phyloP scores from a whole-genome alignment of 2,329 filamentous ascomycete species.

The Chaetomium globosum region DNA sequence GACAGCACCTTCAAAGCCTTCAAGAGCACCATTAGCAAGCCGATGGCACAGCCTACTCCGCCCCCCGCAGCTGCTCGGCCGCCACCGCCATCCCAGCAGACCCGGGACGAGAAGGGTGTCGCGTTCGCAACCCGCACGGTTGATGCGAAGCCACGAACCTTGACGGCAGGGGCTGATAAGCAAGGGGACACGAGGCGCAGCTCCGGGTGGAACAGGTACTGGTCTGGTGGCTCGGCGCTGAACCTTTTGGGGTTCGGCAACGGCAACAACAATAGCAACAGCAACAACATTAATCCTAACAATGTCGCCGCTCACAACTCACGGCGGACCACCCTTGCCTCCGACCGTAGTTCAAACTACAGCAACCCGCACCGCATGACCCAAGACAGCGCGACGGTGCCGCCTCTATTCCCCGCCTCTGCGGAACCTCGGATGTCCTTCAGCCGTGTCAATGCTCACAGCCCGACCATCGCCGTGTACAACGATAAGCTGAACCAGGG shows the following conservation, averaged over 20 bases:
- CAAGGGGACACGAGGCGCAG: slow-evolving; percentile 59
- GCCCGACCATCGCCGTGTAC: slow-evolving; percentile 68
- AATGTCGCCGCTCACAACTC: slow-evolving; percentile 36
- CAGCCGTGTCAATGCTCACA: slow-evolving; percentile 68
- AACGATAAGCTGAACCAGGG: slow-evolving; percentile 57
- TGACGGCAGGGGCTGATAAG: slow-evolving; percentile 41
- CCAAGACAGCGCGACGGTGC: slow-evolving; percentile 69
- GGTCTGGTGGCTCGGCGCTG: slow-evolving; percentile 71
- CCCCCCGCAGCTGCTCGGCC: slow-evolving; percentile 23
- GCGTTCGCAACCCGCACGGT: slow-evolving; percentile 43
- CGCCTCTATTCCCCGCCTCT: slow-evolving; percentile 53
- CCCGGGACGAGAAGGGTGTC: slow-evolving; percentile 49
- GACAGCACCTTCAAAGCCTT: slow-evolving; percentile 64
- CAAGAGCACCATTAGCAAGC: slow-evolving; percentile 65
- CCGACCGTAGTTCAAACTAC: slow-evolving; percentile 60
- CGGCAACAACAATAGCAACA: slow-evolving; percentile 41
- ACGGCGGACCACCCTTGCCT: slow-evolving; percentile 56
- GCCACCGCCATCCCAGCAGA: slow-evolving; percentile 37
- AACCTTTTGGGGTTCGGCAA: slow-evolving; percentile 65
- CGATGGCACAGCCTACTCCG: slow-evolving; percentile 52
- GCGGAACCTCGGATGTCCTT: slow-evolving; percentile 62
- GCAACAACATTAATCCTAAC: slow-evolving; percentile 40
- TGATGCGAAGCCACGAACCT: slow-evolving; percentile 43
- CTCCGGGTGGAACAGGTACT: slow-evolving; percentile 77
- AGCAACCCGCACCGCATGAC: slow-evolving; percentile 53